phyloP scores from a whole-genome alignment of 306 rosid species.

The Prunus persica region DNA sequence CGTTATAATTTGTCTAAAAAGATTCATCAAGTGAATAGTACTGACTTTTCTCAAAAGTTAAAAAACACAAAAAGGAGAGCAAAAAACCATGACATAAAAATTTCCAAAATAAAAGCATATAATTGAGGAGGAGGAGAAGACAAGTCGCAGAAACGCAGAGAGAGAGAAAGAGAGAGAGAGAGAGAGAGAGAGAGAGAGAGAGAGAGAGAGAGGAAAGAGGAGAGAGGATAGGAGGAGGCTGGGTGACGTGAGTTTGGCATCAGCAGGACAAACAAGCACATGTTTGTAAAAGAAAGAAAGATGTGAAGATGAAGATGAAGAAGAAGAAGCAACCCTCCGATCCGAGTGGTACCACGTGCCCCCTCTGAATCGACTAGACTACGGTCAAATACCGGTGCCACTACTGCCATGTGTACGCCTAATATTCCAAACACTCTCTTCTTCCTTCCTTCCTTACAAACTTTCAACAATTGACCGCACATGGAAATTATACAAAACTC shows the following conservation, averaged over 20 bases:
- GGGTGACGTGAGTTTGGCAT: conserved; percentile 39
- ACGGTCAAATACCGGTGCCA: conserved; percentile 88
- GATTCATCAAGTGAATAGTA: too few relatives aligned
- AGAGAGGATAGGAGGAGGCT: not conserved
- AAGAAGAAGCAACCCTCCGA: too few relatives aligned
- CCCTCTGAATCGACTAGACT: conserved; percentile 23
- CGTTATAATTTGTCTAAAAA: too few relatives aligned
- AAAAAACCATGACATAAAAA: not conserved
- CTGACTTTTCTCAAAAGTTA: too few relatives aligned
- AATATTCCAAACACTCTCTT: conserved; percentile 2
- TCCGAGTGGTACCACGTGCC: conserved; percentile 37
- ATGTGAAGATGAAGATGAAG: too few relatives aligned
- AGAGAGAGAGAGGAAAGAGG: not conserved
- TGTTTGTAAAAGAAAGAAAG: not conserved
- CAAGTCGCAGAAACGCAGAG: not conserved
- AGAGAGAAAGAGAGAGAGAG: not conserved
- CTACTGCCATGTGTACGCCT: conserved; percentile 44
- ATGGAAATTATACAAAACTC: too few relatives aligned
- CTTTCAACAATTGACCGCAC: conserved; percentile 57
- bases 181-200: not conserved
- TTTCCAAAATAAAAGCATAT: too few relatives aligned
- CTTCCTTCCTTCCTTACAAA: not conserved
- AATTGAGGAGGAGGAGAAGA: not conserved
- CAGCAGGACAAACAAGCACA: conserved; percentile 14
- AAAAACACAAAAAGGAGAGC: too few relatives aligned